Evolutionary conservation across 2,329 filamentous ascomycete species (phyloP).

Genomic region (Akanthomyces dipterigenus): DNA sequence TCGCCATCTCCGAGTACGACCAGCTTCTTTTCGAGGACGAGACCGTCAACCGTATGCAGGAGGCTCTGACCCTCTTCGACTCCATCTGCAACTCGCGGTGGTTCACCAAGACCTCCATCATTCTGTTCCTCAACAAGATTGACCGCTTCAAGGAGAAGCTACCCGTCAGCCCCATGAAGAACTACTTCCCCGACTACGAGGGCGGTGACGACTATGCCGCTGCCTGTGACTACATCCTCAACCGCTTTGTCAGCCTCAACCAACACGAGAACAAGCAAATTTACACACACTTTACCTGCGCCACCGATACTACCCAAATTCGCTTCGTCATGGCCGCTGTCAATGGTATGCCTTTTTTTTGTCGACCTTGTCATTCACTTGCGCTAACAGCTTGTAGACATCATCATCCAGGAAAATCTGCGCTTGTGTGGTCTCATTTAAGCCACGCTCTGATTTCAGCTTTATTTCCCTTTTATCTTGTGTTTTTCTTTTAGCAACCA

Average conservation of each 20-base stretch:
- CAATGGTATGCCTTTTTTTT: conserved; percentile 62
- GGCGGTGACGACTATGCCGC: conserved; percentile 92
- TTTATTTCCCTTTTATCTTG: conserved; percentile 24
- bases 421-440: conserved; percentile 95
- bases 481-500: conserved; percentile 18
- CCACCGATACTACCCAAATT: conserved; percentile 97
- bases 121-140: conserved; percentile 86
- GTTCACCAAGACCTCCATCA: conserved; percentile 87
- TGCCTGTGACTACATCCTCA: conserved; percentile 97
- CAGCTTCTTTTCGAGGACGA: conserved; percentile 94
- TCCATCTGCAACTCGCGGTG: conserved; percentile 83
- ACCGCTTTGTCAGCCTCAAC: conserved; percentile 96
- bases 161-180: conserved; percentile 74
- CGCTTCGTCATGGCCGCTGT: conserved; percentile 99
- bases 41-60: conserved; percentile 92
- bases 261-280: conserved; percentile 99
- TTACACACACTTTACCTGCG: conserved; percentile 99
- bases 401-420: conserved; percentile 99
- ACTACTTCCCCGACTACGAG: conserved; percentile 88
- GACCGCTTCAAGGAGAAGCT: conserved; percentile 86
- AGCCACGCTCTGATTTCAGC: conserved; percentile 24
- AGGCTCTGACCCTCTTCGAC: conserved; percentile 79
- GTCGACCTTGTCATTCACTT: neutral
- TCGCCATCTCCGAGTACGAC: conserved; percentile 96
- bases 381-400: conserved; percentile 53